phyloP scores from a whole-genome alignment of 1,284 basidiomycete species.

The Cryptococcus sp. region DNA sequence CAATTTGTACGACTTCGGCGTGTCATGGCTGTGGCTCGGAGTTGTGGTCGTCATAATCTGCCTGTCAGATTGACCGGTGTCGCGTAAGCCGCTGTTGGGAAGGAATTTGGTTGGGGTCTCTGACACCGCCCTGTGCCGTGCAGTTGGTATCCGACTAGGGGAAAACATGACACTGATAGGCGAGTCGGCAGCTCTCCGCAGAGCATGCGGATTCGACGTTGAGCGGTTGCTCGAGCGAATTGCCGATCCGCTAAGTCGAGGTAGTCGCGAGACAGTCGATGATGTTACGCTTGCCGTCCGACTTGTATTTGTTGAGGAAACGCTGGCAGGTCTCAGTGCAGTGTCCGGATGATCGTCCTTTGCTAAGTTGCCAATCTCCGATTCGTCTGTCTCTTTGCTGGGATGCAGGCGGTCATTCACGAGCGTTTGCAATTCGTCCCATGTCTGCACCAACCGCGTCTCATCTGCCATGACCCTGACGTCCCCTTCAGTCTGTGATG shows the following conservation, averaged over 20 bases:
- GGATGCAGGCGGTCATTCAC: conserved; percentile 17
- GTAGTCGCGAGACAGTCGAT: conserved; percentile 5
- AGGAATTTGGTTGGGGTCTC: too few species aligned
- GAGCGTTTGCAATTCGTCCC: conserved; percentile 26
- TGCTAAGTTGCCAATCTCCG: conserved; percentile 1
- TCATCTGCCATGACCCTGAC: conserved; percentile 21
- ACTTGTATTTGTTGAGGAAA: neutral
- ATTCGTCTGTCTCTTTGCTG: neutral
- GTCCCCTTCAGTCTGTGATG: conserved; percentile 13
- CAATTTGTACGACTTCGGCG: too few species aligned
- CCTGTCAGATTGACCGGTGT: too few species aligned
- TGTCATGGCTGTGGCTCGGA: too few species aligned
- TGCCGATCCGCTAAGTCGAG: conserved; percentile 7
- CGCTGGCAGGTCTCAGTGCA: neutral
- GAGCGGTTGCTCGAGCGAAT: conserved; percentile 6
- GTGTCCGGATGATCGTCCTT: neutral
- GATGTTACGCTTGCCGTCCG: conserved; percentile 5
- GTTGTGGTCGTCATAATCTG: too few species aligned
- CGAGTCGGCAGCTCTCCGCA: too few species aligned
- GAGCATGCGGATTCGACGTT: conserved; percentile 12
- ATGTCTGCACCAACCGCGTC: conserved; percentile 19
- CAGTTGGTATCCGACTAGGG: too few species aligned
- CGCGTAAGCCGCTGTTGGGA: too few species aligned
- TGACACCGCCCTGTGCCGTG: too few species aligned
- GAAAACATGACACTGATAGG: too few species aligned